These are phyloP conservation scores for Haberlea rhodopensis DNA, from an alignment of 257 asterid species.

Conservation along the genomic window DNA sequence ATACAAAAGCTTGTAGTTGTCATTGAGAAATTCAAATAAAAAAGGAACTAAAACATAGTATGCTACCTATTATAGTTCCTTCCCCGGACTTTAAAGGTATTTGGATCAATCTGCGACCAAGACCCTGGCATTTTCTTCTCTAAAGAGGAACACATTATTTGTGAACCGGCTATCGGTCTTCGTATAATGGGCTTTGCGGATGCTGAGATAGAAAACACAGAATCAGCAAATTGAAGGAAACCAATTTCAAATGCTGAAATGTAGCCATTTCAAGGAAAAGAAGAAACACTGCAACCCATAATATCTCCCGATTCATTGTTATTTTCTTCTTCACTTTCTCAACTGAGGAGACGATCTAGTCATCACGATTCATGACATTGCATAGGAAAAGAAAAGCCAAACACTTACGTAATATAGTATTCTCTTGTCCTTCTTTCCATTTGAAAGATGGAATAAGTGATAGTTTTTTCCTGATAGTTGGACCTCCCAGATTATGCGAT, in stretches of 20 bases:
- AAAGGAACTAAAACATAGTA: constrained; percentile 3
- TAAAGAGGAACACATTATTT: not conserved
- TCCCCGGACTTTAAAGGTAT: constrained; percentile 77
- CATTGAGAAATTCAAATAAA: not conserved
- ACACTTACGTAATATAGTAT: constrained; percentile 53
- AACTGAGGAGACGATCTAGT: constrained; percentile 5
- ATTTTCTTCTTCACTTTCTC: not conserved
- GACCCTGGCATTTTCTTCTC: not conserved
- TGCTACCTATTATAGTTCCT: constrained; percentile 54
- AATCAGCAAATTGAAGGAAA: not conserved
- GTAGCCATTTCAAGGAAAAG: not conserved
- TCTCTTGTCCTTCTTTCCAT: constrained; percentile 24
- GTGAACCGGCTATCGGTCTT: constrained; percentile 44
- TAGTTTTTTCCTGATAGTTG: constrained; percentile 25
- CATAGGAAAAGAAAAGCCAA: constrained; percentile 8
- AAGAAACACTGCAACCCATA: not conserved
- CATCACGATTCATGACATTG: not conserved
- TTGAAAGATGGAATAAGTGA: not conserved
- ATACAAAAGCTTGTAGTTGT: not conserved
- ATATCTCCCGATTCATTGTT: not conserved
- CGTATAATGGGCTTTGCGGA: constrained; percentile 35
- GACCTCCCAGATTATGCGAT: constrained; percentile 39
- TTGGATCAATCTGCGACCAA: constrained; percentile 39
- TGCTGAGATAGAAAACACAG: constrained; percentile 40
- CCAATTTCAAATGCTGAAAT: not conserved